Conservation (phyloP, 225 moss, liverwort and hornwort species). For the Physcomitrellopsis africana region DNA sequence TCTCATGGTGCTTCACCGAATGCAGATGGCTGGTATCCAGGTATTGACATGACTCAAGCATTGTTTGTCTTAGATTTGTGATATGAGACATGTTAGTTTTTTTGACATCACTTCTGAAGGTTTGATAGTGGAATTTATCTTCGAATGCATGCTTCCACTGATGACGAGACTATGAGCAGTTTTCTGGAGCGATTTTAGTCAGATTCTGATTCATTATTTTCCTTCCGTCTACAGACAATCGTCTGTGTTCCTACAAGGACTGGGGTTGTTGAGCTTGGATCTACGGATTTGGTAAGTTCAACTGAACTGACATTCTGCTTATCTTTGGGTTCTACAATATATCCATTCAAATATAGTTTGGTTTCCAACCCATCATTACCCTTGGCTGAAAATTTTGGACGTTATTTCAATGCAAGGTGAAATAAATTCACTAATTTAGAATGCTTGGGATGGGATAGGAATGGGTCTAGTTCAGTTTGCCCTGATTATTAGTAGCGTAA, state of each 20-base stretch:
- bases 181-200: not conserved
- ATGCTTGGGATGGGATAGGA: not conserved
- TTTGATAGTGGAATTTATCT: constrained; percentile 15
- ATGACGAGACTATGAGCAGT: not conserved
- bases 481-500: not conserved
- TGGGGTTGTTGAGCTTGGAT: constrained; percentile 91
- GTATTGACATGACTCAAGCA: constrained; percentile 30
- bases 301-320: constrained; percentile 3
- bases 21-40: constrained; percentile 76
- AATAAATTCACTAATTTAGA: not conserved
- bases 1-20: constrained; percentile 34
- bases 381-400: not conserved
- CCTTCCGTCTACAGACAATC: constrained; percentile 60
- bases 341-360: constrained; percentile 1
- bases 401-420: not conserved
- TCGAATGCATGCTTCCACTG: not conserved
- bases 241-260: constrained; percentile 79
- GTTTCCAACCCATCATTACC: not conserved
- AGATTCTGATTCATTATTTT: constrained; percentile 21
- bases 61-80: constrained; percentile 5
- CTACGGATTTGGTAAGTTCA: constrained; percentile 74
- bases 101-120: not conserved
- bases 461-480: not conserved
- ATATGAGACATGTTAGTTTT: constrained; percentile 2
- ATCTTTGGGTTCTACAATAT: constrained; percentile 1